Evolutionary conservation across 257 asterid species (phyloP).

Genomic region (Solanum paucissectum): DNA sequence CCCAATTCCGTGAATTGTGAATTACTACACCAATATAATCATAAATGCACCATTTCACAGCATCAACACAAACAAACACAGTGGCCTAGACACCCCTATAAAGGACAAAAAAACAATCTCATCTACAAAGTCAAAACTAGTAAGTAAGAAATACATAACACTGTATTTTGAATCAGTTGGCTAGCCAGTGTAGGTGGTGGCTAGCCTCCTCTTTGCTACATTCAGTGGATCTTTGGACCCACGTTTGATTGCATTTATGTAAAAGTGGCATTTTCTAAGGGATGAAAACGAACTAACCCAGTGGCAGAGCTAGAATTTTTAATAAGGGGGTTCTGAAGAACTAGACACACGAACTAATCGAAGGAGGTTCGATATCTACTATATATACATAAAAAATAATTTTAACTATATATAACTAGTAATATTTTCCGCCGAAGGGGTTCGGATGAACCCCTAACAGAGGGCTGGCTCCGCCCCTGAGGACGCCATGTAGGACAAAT

Average conservation of each 20-base stretch:
- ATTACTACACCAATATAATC: conserved; percentile 4
- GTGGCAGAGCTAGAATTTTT: too few species aligned
- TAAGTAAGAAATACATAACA: not conserved
- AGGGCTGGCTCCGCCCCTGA: too few species aligned
- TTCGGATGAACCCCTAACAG: too few species aligned
- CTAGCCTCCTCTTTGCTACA: not conserved
- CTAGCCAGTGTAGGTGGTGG: too few species aligned
- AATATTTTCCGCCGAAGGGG: too few species aligned
- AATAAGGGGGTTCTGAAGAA: too few species aligned
- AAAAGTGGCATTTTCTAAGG: not conserved
- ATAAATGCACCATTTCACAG: conserved; percentile 10
- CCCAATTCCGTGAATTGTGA: conserved; percentile 18
- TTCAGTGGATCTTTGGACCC: not conserved
- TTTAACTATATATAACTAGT: too few species aligned
- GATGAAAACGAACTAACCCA: not conserved
- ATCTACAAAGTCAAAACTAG: conserved; percentile 20
- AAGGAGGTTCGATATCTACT: too few species aligned
- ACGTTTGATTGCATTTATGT: not conserved
- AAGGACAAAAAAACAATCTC: not conserved
- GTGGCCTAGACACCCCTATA: not conserved
- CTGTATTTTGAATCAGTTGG: not conserved
- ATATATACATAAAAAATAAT: too few species aligned
- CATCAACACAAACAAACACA: not conserved
- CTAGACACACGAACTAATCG: too few species aligned
- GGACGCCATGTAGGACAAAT: too few species aligned